Percentiles rank a stretch among this genome's conserved stretches.
These are phyloP conservation scores for Lyophyllum shimeji DNA, from an alignment of 768 basidiomycete species.

Conservation along the genomic window DNA sequence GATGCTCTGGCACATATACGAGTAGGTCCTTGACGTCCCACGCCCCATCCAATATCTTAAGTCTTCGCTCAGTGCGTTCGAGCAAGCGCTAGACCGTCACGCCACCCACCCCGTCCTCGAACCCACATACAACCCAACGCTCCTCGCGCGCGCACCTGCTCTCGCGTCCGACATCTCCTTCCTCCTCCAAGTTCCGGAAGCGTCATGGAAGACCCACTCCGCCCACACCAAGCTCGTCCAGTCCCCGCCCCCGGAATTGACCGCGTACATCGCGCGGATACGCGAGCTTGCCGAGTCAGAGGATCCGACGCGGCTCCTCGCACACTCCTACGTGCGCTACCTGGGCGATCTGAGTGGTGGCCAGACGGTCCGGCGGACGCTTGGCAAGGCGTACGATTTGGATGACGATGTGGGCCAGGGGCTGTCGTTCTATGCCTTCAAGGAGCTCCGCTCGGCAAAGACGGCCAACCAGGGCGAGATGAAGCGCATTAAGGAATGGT, in stretches of 20 bases:
- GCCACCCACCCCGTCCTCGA: constrained; percentile 61
- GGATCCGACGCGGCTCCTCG: constrained; percentile 57
- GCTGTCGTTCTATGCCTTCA: constrained; percentile 68
- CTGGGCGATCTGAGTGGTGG: constrained; percentile 81
- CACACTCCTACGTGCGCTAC: constrained; percentile 83
- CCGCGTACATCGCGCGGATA: constrained; percentile 55
- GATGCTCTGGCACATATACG: constrained; percentile 79
- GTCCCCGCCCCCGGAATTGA: constrained; percentile 47
- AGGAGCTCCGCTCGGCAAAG: constrained; percentile 47
- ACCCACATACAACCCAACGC: constrained; percentile 68
- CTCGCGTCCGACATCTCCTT: constrained; percentile 69
- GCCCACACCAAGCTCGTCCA: constrained; percentile 45
- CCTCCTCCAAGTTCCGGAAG: constrained; percentile 51
- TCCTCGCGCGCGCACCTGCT: constrained; percentile 59
- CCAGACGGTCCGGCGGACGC: constrained; percentile 60
- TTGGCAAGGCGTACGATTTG: constrained; percentile 69
- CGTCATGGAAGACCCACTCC: constrained; percentile 56
- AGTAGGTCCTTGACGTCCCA: constrained; percentile 44
- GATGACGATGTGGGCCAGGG: constrained; percentile 53
- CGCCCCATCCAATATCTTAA: neutral
- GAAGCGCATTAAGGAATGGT: constrained; percentile 75
- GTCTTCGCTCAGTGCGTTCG: constrained; percentile 44
- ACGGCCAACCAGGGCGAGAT: constrained; percentile 56
- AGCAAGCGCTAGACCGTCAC: constrained; percentile 57
- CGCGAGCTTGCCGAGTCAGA: constrained; percentile 40